Evolutionary conservation across 495 filamentous ascomycete genomes (phyloP).

Genomic region (Xylaria scruposa): DNA sequence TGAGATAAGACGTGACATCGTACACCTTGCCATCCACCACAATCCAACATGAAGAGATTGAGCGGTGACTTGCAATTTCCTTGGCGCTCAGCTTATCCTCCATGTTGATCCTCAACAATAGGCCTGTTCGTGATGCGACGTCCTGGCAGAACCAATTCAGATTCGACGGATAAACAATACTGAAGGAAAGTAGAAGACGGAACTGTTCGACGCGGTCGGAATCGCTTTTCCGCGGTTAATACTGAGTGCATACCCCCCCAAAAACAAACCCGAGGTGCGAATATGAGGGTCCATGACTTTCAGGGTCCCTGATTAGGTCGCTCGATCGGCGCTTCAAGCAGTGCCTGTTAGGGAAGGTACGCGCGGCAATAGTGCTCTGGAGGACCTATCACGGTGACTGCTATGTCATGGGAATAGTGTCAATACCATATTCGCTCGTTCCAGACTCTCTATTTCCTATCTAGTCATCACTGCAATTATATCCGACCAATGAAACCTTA

Average conservation of each 20-base stretch:
- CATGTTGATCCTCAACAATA: slow-evolving; percentile 4
- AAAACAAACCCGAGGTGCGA: background rate
- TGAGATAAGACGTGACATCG: slow-evolving; percentile 73
- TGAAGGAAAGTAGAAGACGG: background rate
- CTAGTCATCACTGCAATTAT: too few relatives aligned
- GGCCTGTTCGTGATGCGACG: background rate
- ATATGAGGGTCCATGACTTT: background rate
- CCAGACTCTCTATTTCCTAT: too few relatives aligned
- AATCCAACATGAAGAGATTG: slow-evolving; percentile 69
- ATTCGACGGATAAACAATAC: background rate
- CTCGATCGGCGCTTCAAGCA: background rate
- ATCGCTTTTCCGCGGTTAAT: background rate
- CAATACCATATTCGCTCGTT: too few relatives aligned
- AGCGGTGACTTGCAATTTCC: slow-evolving; percentile 68
- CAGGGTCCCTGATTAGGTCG: background rate
- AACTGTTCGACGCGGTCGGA: background rate
- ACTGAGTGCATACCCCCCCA: background rate
- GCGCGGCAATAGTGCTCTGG: too few relatives aligned
- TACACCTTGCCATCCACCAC: slow-evolving; percentile 77
- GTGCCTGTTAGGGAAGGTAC: background rate
- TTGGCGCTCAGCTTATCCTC: slow-evolving; percentile 31
- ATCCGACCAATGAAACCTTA: too few relatives aligned
- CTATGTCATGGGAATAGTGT: too few relatives aligned
- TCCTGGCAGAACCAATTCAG: background rate
- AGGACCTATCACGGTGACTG: too few relatives aligned